phyloP scores from a whole-genome alignment of 345 rosid genomes.

The Syzygium oleosum region DNA sequence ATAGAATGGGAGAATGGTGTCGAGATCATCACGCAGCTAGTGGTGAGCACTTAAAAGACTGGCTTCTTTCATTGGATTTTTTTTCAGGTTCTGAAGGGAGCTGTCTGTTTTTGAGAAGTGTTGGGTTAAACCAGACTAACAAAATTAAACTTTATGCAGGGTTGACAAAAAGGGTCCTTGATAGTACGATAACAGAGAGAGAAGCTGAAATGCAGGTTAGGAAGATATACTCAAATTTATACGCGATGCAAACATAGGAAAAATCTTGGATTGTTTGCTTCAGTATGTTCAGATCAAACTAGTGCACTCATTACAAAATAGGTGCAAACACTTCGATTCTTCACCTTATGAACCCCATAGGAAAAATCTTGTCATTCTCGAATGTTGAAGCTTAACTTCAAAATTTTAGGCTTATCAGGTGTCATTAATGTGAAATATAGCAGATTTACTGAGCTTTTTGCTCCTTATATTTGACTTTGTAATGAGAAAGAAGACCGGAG shows the following conservation, averaged over 20 bases:
- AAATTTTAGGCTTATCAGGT: not conserved
- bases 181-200: constrained; percentile 55
- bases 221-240: not conserved
- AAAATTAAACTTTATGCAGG: constrained; percentile 32
- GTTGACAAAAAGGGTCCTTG: constrained; percentile 68
- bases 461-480: not conserved
- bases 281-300: not conserved
- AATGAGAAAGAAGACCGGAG: not conserved
- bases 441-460: not conserved
- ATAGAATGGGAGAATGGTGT: constrained; percentile 91
- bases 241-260: not conserved
- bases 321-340: not conserved
- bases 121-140: not conserved
- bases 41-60: constrained; percentile 36
- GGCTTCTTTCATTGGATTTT: not conserved
- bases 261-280: not conserved
- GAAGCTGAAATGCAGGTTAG: constrained; percentile 88
- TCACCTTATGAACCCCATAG: not conserved
- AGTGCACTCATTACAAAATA: not conserved
- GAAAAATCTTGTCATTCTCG: not conserved
- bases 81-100: not conserved
- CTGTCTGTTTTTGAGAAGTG: not conserved
- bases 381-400: not conserved
- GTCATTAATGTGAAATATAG: not conserved
- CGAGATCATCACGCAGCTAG: constrained; percentile 78